A percentile compares a stretch with the other conserved stretches of the same genome.
These are phyloP conservation scores for Backusella parvicylindrica DNA, from an alignment of 192 early-diverging fungal species.

Conservation along the genomic window DNA sequence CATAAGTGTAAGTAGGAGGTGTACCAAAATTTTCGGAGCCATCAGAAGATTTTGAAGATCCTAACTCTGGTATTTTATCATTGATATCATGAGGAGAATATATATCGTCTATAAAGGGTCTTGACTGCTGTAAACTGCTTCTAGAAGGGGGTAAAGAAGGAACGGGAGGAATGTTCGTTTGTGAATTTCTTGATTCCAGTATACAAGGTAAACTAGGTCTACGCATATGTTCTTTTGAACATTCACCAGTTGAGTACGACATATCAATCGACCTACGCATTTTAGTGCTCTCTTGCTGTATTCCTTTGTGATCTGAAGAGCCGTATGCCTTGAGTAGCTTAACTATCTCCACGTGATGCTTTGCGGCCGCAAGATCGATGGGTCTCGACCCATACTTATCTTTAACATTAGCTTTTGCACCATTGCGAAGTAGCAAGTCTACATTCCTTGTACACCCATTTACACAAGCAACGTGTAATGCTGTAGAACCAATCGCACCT, in stretches of 20 bases:
- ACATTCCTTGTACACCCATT: constrained; percentile 62
- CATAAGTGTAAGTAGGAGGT: not conserved
- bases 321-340: constrained; percentile 27
- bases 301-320: constrained; percentile 12
- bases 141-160: constrained; percentile 1
- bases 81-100: not conserved
- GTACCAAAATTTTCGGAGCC: not conserved
- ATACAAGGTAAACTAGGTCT: constrained; percentile 29
- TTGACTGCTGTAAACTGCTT: not conserved
- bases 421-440: constrained; percentile 54
- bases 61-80: not conserved
- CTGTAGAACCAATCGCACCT: constrained; percentile 64
- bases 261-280: constrained; percentile 3
- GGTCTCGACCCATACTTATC: constrained; percentile 60
- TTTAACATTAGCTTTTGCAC: constrained; percentile 53
- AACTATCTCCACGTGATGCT: constrained; percentile 47
- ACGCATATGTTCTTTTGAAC: constrained; percentile 16
- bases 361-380: constrained; percentile 40
- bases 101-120: not conserved
- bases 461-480: constrained; percentile 81
- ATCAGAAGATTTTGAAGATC: not conserved
- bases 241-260: not conserved
- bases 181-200: constrained; percentile 18
- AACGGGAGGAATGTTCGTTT: constrained; percentile 5
- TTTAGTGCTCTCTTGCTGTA: not conserved